Evolutionary conservation across 169 alveolate genomes (phyloP).

Genomic region (Besnoitia besnoiti): DNA sequence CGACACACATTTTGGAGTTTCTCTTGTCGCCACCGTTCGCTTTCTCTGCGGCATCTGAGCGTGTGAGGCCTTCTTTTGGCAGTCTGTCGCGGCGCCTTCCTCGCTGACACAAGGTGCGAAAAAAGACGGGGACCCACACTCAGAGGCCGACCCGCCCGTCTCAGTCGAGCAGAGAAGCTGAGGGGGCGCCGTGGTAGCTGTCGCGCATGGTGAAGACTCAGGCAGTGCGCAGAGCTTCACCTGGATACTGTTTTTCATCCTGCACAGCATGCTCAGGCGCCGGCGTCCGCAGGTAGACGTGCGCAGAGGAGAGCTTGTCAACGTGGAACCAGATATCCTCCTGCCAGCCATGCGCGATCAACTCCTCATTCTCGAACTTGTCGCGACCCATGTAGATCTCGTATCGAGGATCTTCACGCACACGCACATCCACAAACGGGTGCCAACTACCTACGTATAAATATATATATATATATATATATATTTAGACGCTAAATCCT

Average conservation of each 20-base stretch:
- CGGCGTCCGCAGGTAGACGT: constrained; percentile 81
- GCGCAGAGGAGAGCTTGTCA: constrained; percentile 85
- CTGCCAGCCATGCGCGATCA: constrained; percentile 82
- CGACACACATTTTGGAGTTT: too few species aligned
- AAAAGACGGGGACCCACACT: not conserved
- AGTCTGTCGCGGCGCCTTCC: too few species aligned
- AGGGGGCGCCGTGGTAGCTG: too few species aligned
- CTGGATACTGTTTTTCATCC: not conserved
- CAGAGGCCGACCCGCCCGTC: not conserved
- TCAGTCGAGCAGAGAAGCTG: not conserved
- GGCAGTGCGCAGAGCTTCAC: not conserved
- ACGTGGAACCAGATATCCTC: constrained; percentile 89
- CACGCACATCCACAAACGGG: too few species aligned
- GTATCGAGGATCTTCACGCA: constrained; percentile 51
- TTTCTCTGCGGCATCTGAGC: too few species aligned
- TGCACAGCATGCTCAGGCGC: not conserved
- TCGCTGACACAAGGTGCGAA: not conserved
- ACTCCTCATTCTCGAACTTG: constrained; percentile 87
- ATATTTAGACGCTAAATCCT: too few species aligned
- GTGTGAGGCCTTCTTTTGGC: too few species aligned
- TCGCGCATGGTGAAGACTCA: not conserved
- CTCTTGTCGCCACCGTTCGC: too few species aligned
- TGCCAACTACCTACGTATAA: too few species aligned
- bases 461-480: too few species aligned
- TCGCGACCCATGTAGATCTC: constrained; percentile 80